Percentiles rank a stretch among this genome's conserved stretches.
phyloP scores from a whole-genome alignment of 768 basidiomycete genomes.

The Bullera alba region DNA sequence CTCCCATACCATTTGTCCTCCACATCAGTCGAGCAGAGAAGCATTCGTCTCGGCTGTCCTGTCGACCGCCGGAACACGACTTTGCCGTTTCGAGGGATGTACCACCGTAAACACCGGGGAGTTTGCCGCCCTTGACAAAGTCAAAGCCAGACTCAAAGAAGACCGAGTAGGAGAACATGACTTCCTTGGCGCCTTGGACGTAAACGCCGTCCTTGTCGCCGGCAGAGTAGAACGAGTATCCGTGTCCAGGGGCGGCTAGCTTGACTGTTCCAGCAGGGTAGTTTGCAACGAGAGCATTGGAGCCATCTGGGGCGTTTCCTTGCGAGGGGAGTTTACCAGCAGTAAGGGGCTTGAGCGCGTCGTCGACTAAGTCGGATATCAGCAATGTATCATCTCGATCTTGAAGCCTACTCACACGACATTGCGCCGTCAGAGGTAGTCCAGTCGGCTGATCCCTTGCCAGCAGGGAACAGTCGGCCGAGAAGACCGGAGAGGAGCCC shows the following conservation, averaged over 20 bases:
- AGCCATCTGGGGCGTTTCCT: conserved; percentile 32
- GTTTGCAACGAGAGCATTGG: conserved; percentile 22
- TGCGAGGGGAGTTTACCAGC: conserved; percentile 27
- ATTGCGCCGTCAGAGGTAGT: conserved; percentile 1
- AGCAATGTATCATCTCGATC: not conserved
- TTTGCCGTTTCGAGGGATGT: conserved; percentile 51
- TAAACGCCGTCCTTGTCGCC: conserved; percentile 54
- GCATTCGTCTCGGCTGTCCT: conserved; percentile 54
- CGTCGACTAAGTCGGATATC: conserved; percentile 14
- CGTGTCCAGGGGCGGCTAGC: conserved; percentile 33
- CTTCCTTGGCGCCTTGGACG: conserved; percentile 59
- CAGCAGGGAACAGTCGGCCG: not conserved
- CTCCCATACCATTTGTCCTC: conserved; percentile 56
- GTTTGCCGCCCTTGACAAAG: conserved; percentile 64
- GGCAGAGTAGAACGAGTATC: conserved; percentile 65
- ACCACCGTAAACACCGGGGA: conserved; percentile 62
- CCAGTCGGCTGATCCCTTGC: conserved; percentile 3
- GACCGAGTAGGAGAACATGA: conserved; percentile 63
- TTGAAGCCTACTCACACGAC: conserved; percentile 1
- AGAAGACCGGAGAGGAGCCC: not conserved
- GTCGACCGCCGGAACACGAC: conserved; percentile 61
- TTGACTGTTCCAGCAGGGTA: conserved; percentile 27
- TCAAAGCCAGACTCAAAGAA: conserved; percentile 60
- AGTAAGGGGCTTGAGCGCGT: conserved; percentile 31
- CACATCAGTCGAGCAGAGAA: conserved; percentile 68